Percentiles rank a stretch among this genome's conserved stretches.
Evolutionary conservation across 768 basidiomycete genomes (phyloP).

Genomic region (Tylopilus sp.): DNA sequence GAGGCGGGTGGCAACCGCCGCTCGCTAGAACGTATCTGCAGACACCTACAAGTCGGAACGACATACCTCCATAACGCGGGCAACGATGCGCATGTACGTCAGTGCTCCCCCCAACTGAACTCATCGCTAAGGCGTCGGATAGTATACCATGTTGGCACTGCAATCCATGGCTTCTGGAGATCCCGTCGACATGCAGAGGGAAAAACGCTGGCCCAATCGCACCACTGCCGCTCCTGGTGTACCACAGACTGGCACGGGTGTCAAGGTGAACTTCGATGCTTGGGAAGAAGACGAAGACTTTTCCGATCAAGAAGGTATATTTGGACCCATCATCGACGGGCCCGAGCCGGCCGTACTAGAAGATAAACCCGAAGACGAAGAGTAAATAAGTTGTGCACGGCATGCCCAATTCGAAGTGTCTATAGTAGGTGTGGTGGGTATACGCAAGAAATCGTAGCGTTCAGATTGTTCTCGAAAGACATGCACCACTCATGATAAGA

Average conservation of each 20-base stretch:
- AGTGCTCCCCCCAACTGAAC: not conserved
- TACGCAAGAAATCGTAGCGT: not conserved
- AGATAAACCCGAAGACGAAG: not conserved
- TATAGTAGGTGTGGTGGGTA: constrained; percentile 9
- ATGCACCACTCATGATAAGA: not conserved
- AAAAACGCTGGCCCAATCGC: constrained; percentile 74
- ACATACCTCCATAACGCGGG: constrained; percentile 77
- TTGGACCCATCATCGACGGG: constrained; percentile 22
- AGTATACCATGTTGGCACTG: constrained; percentile 72
- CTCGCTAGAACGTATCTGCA: constrained; percentile 59
- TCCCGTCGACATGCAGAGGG: constrained; percentile 70
- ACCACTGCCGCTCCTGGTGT: constrained; percentile 27
- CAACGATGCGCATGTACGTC: constrained; percentile 76
- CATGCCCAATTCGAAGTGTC: not conserved
- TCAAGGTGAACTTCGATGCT: constrained; percentile 56
- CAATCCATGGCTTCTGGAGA: constrained; percentile 72
- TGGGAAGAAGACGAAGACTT: constrained; percentile 55
- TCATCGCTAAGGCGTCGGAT: constrained; percentile 1
- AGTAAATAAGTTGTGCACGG: not conserved
- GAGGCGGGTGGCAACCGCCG: constrained; percentile 48
- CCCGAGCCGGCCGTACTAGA: constrained; percentile 2
- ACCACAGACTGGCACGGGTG: constrained; percentile 27
- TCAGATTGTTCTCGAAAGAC: constrained; percentile 3
- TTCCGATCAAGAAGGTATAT: constrained; percentile 44
- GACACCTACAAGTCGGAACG: constrained; percentile 56